Evolutionary conservation across 2,329 filamentous ascomycete genomes (phyloP), one percentile per base, ranked within the genome.

Genomic region (Elsinoe necatrix): DNA sequence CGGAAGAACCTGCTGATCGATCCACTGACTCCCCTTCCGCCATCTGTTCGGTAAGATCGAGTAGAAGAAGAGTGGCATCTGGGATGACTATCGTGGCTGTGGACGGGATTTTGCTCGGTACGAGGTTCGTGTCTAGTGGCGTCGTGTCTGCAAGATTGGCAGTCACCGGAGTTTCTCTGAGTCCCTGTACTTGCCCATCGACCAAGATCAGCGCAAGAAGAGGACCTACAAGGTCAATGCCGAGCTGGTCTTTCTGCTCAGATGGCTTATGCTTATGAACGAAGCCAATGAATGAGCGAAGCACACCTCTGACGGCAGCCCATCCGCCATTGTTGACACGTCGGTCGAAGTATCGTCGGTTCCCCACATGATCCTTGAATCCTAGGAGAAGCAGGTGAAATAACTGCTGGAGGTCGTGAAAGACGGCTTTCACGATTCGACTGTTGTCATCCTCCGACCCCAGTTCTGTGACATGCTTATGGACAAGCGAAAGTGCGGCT

Each of bases 301-400:
- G 79, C 4, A 81, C 81, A 66, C 87, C 81, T 65, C 93, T 85
- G 56, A 96, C 69, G 6, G 83, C 81, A 61, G 83, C 78, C 85
- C 89, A 95, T 2, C 92, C 90, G 57, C 85, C 87, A 20, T 82
- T 84, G 58, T 87, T 81, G 27, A 95, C 82, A 62, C 83, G 79
- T 62, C 83, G 84, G 58, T 83, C 81, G 68, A 97, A 97, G 73
- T 92, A 96, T 63, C 87, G 82, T 65, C 85, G 81, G 71, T 97
- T 98, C 18, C 91, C 92, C 47, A 85, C 79, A 69, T 97, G 90
- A 45, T 83, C 83, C 55, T 83, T 81, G 62, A 98, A 79, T 12
- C 84, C 83, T 48, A 86, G 85, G 1, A 87, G 85, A 25, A 97
- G 73, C 12, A 93, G 81, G 29, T 82, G 82, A 37, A 93, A 75